Base-by-base conservation (phyloP, 345 rosid genomes). In the Eutrema yunnanense region DNA sequence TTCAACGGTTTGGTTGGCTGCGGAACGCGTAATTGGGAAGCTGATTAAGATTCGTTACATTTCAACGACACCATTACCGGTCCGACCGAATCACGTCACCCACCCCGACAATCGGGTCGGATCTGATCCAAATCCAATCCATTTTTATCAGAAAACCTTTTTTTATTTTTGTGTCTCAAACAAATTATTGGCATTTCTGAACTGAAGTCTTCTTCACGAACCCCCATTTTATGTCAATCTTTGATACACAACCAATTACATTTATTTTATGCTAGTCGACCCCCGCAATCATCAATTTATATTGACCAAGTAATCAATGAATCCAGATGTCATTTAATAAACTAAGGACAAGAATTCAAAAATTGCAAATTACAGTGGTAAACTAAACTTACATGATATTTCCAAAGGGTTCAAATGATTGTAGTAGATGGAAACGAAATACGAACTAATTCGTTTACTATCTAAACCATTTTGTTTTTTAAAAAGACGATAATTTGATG, bases 31-130 rank as follows among this genome's bases (percentile, higher is more conserved):
- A 55, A 68, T 14, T 34, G 3, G 67, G 27, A 78, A 55, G 81
- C 71, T 49, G 49, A 54, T 38, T 8, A 67, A 47, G 74, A 78
- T 78, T 78, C 81, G 72, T 62, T 71, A 77, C 80, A 71, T 76
- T 70, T 63, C 71, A 76, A 55, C 80, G 63, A 63, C 75, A 64
- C 59, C 71, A 69, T 22, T 47, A 69, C 71, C 75, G 54, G 66
- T 76, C 79, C 71, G 65, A 76, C 75, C 75, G 22, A 71, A 42
- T 70, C 61, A 70, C 80, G 42, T 57, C 66, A 70, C 75, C 62
- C 80, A 76, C 67, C 71, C 71, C 62, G 27, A 54, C 71, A 63
- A 70, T 64, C 75, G 75, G 71, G 65, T 71, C 80, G 71, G 72
- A 70, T 64, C 49, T 2, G 63, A 76, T 64, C 48, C 55, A 41